Evolutionary conservation across 2,329 filamentous ascomycete genomes (phyloP).

Genomic region (Calonectria montana): DNA sequence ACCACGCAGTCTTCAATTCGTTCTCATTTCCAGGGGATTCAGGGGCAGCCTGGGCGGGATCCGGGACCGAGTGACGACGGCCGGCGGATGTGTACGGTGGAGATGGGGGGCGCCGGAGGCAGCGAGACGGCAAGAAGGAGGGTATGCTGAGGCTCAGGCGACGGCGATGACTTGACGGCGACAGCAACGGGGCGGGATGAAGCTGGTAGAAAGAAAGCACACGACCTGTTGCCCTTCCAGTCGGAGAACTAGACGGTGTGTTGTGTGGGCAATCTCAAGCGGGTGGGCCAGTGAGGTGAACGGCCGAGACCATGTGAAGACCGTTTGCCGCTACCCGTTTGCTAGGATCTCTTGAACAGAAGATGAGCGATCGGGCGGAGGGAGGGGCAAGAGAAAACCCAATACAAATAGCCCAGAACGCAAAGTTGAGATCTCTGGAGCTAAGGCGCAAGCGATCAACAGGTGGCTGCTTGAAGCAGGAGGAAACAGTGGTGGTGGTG

Average conservation of each 20-base stretch:
- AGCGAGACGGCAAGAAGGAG: conserved; percentile 20
- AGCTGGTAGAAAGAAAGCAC: conserved; percentile 47
- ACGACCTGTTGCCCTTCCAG: conserved; percentile 54
- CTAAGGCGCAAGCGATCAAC: neutral
- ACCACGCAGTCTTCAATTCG: conserved; percentile 20
- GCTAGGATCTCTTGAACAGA: neutral
- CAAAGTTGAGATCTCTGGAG: neutral
- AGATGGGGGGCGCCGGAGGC: conserved; percentile 36
- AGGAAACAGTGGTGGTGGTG: neutral
- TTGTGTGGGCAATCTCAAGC: conserved; percentile 41
- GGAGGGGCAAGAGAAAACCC: neutral
- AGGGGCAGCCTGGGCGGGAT: conserved; percentile 36
- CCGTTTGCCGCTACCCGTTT: conserved; percentile 23
- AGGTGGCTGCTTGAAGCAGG: neutral
- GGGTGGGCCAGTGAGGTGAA: conserved; percentile 46
- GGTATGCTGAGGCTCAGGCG: conserved; percentile 13
- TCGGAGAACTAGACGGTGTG: conserved; percentile 31
- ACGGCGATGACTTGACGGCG: conserved; percentile 13
- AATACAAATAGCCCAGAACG: neutral
- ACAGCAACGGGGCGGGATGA: conserved; percentile 29
- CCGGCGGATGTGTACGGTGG: conserved; percentile 34
- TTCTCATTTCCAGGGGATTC: conserved; percentile 24
- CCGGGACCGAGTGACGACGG: conserved; percentile 33
- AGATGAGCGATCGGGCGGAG: neutral
- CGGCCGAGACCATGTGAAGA: conserved; percentile 45